Evolutionary conservation across 164 flowering plant species (phyloP), one percentile per base, ranked within the genome.

Genomic region (Piper longum): DNA sequence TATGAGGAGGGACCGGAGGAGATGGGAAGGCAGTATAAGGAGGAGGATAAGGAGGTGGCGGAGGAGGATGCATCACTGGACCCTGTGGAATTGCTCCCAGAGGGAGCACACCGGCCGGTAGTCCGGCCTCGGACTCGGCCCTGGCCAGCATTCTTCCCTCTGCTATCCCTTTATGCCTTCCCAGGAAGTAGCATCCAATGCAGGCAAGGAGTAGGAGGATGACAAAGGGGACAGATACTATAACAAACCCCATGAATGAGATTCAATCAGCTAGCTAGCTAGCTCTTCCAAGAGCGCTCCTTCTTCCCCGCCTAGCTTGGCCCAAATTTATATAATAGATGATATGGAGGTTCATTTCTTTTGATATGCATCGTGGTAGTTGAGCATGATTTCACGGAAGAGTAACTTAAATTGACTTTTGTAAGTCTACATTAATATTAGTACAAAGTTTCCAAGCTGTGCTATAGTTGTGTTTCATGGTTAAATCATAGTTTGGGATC

Each of bases 1-100:
- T 57, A 39, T 63, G 66, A 41, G 66, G 59, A 40, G 4, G 42
- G 9, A 39, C 16, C 4, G 45, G 59, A n/a, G 66, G 66, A 39
- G 57, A 63, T n/a, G 56, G 65, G 19, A 54, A 54, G 41, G 66
- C 40, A 63, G 66, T 18, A 36, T 36, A 40, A 14, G 66, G 40
- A 41, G 65, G 44, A 26, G 45, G 48, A 7, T 57, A n/a, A n/a
- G n/a, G n/a, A n/a, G n/a, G n/a, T n/a, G n/a, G 59, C 16, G 41
- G n/a, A 26, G 36, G 48, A 41, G 39, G 26, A n/a, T 36, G 16
- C 41, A 63, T 39, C 3, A 36, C 17, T 36, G 59, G 44, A 43
- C 16, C 43, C 48, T 40, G 56, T 26, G 44, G 58, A 6, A 43
- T 59, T 54, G 40, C 66, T 17, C n/a, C 17, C 12, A 16, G 60